These are phyloP conservation scores for Macrolepiota albuminosa DNA, from an alignment of 768 basidiomycete genomes.

Conservation along the genomic window DNA sequence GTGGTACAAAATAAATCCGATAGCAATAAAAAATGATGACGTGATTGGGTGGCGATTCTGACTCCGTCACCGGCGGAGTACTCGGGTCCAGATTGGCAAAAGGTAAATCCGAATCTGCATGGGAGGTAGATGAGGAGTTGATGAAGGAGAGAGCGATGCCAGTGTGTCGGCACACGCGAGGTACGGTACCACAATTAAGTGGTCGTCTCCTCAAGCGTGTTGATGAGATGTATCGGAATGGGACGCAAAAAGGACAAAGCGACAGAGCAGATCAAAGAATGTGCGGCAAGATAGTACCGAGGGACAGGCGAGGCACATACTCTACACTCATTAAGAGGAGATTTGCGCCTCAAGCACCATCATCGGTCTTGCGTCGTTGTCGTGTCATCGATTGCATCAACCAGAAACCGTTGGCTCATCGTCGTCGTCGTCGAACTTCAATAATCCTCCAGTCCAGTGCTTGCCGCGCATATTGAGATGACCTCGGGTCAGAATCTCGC, in stretches of 20 bases:
- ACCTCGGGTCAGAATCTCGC: conserved; percentile 37
- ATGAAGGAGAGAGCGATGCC: conserved; percentile 44
- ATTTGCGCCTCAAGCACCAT: conserved; percentile 51
- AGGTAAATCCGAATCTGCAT: conserved; percentile 25
- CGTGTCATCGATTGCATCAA: conserved; percentile 48
- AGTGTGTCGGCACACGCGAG: conserved; percentile 74
- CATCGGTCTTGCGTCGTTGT: conserved; percentile 69
- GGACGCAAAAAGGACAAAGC: conserved; percentile 38
- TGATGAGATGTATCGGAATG: conserved; percentile 49
- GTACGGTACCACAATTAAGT: conserved; percentile 79
- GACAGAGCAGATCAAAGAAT: conserved; percentile 33
- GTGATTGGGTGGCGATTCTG: conserved; percentile 17
- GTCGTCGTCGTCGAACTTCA: conserved; percentile 42
- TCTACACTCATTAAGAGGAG: conserved; percentile 44
- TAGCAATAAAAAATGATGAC: conserved; percentile 42
- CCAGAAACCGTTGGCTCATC: conserved; percentile 46
- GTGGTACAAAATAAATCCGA: conserved; percentile 33
- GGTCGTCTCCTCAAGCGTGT: conserved; percentile 71
- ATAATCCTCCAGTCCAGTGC: conserved; percentile 25
- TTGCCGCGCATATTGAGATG: conserved; percentile 20
- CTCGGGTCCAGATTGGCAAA: conserved; percentile 15
- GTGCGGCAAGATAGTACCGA: conserved; percentile 53
- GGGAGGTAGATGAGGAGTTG: conserved; percentile 17
- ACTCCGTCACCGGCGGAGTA: conserved; percentile 15
- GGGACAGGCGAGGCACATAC: conserved; percentile 50